Percentiles rank a stretch among this genome's conserved stretches.
phyloP scores from a whole-genome alignment of 1,284 basidiomycete species.

The Moniliophthora roreri region DNA sequence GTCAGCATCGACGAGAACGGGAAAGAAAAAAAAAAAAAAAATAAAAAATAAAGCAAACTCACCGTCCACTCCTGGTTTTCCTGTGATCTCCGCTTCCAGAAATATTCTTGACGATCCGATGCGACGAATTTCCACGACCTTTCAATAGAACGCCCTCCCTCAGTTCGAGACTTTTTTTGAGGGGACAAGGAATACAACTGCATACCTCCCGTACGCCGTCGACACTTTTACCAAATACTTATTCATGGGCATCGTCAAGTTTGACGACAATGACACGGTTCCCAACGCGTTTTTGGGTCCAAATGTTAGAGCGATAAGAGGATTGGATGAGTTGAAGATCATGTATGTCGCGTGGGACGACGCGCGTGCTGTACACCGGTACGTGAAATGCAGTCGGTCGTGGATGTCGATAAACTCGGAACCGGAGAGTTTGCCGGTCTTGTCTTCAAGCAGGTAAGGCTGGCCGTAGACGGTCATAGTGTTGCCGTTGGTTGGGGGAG shows the following conservation, averaged over 20 bases:
- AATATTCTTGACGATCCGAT: conserved; percentile 58
- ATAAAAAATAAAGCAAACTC: too few relatives aligned
- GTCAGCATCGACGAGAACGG: too few relatives aligned
- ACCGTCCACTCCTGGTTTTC: conserved; percentile 63
- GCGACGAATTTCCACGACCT: conserved; percentile 51
- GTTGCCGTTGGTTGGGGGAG: not conserved
- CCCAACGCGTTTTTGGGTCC: conserved; percentile 49
- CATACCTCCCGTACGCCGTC: conserved; percentile 37
- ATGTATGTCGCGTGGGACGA: conserved; percentile 45
- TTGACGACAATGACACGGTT: conserved; percentile 43
- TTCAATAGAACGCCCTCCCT: not conserved
- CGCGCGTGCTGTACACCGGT: conserved; percentile 47
- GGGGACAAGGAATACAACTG: not conserved
- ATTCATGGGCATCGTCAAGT: conserved; percentile 43
- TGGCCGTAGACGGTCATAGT: conserved; percentile 49
- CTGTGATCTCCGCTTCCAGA: conserved; percentile 49
- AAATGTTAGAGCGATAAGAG: conserved; percentile 47
- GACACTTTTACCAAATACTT: conserved; percentile 48
- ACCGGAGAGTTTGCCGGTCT: conserved; percentile 47
- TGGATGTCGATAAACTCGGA: conserved; percentile 63
- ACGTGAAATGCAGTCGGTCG: conserved; percentile 51
- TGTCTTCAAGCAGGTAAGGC: conserved; percentile 64
- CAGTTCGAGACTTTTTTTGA: conserved; percentile 10
- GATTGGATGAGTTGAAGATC: conserved; percentile 43
- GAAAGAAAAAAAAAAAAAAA: too few relatives aligned